phyloP scores from a whole-genome alignment of 441 rosid species.

The Manihot esculenta region DNA sequence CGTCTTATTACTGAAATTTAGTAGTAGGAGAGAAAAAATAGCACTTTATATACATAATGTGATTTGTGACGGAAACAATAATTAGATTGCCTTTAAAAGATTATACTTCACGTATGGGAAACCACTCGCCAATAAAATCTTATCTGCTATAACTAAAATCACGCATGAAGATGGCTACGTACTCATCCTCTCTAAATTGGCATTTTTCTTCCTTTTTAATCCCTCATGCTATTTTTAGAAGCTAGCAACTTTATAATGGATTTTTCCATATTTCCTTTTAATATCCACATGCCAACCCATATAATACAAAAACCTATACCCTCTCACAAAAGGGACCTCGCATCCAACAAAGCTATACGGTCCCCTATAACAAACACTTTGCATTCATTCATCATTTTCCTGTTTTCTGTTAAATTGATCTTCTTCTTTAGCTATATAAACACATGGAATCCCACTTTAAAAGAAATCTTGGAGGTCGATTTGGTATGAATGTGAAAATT shows the following conservation, averaged over 20 bases:
- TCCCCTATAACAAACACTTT: too few species aligned
- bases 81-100: not conserved
- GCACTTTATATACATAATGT: not conserved
- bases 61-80: not conserved
- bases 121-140: not conserved
- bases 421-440: too few species aligned
- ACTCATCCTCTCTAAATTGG: not conserved
- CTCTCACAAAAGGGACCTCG: not conserved
- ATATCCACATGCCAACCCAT: not conserved
- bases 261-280: not conserved
- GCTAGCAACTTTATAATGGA: not conserved
- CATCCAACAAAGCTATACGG: not conserved
- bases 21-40: too few species aligned
- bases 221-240: not conserved
- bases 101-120: constrained; percentile 2
- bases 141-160: constrained; percentile 1
- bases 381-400: too few species aligned
- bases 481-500: too few species aligned
- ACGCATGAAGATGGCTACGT: not conserved
- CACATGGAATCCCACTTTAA: too few species aligned
- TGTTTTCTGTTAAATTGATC: too few species aligned
- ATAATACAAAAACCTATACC: not conserved
- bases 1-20: too few species aligned
- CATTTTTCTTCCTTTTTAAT: not conserved
- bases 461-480: too few species aligned